Conservation (phyloP, 257 asterid genomes). For the Plectranthus barbatus region DNA sequence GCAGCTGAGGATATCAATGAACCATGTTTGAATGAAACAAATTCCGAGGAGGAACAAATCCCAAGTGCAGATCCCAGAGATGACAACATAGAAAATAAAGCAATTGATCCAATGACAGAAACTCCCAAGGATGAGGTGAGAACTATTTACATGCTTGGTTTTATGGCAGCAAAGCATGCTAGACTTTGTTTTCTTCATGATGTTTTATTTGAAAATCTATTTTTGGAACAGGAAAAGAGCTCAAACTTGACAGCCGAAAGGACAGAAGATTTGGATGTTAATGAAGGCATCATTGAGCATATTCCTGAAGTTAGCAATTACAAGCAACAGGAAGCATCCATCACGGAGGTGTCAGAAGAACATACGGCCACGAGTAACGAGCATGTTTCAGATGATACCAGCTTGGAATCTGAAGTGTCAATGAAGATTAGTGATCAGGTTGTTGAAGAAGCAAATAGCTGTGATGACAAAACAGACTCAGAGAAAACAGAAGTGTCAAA, state of each 20-base stretch:
- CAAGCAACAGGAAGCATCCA: conserved; percentile 18
- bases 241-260: conserved; percentile 1
- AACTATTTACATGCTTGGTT: too few species aligned
- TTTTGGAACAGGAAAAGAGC: conserved; percentile 20
- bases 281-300: conserved; percentile 4
- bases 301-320: conserved; percentile 11
- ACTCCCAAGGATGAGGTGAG: conserved; percentile 7
- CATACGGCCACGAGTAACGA: conserved; percentile 8
- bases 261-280: conserved; percentile 6
- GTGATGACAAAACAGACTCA: conserved; percentile 4
- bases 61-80: conserved; percentile 6
- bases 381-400: conserved; percentile 15
- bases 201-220: not conserved
- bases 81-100: conserved; percentile 2
- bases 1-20: conserved; percentile 11
- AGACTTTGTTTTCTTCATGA: too few species aligned
- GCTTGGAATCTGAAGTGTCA: conserved; percentile 22
- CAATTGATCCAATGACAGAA: conserved; percentile 3
- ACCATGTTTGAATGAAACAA: conserved; percentile 2
- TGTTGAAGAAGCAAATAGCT: conserved; percentile 5
- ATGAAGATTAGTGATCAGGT: conserved; percentile 1
- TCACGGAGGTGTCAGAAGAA: conserved; percentile 18
- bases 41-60: conserved; percentile 14
- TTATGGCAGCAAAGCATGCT: too few species aligned
- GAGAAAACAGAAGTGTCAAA: conserved; percentile 15